Evolutionary conservation across 768 basidiomycete genomes (phyloP).

Genomic region (Boletus reticuloceps): DNA sequence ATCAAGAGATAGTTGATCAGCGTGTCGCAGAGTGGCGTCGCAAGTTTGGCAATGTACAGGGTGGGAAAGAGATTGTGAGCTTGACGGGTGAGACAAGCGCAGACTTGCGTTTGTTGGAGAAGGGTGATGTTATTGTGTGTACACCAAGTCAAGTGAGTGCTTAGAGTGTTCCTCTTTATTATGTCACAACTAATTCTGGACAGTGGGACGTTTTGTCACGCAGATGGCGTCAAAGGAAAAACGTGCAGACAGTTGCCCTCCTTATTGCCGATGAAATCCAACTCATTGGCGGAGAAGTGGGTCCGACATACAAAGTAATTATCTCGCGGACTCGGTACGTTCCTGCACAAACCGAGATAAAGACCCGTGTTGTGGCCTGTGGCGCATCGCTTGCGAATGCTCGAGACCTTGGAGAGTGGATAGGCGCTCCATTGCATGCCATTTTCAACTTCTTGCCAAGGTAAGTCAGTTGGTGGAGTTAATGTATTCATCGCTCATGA

Average conservation of each 20-base stretch:
- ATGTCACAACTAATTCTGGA: slow-evolving; percentile 25
- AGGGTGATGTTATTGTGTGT: too few species aligned
- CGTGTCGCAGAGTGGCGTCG: slow-evolving; percentile 85
- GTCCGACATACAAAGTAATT: slow-evolving; percentile 83
- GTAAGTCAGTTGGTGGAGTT: slow-evolving; percentile 34
- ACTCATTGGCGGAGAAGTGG: slow-evolving; percentile 51
- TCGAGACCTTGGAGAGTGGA: too few species aligned
- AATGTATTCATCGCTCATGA: slow-evolving; percentile 7
- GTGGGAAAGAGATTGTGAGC: slow-evolving; percentile 39
- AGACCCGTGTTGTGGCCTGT: slow-evolving; percentile 53
- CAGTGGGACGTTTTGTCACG: too few species aligned
- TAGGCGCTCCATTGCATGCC: slow-evolving; percentile 46
- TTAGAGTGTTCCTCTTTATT: too few species aligned
- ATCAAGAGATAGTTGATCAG: slow-evolving; percentile 24
- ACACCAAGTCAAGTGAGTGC: slow-evolving; percentile 68
- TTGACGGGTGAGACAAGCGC: too few species aligned
- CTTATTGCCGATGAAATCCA: slow-evolving; percentile 96
- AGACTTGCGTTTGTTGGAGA: too few species aligned
- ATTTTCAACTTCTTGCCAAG: slow-evolving; percentile 98
- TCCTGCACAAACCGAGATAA: slow-evolving; percentile 86
- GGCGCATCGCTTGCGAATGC: too few species aligned
- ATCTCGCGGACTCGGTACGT: slow-evolving; percentile 97
- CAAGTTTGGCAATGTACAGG: slow-evolving; percentile 81
- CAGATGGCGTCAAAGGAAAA: too few species aligned
- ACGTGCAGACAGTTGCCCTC: slow-evolving; percentile 85